Conservation (phyloP, 2,329 filamentous ascomycete species). For the Microdochium paspali region DNA sequence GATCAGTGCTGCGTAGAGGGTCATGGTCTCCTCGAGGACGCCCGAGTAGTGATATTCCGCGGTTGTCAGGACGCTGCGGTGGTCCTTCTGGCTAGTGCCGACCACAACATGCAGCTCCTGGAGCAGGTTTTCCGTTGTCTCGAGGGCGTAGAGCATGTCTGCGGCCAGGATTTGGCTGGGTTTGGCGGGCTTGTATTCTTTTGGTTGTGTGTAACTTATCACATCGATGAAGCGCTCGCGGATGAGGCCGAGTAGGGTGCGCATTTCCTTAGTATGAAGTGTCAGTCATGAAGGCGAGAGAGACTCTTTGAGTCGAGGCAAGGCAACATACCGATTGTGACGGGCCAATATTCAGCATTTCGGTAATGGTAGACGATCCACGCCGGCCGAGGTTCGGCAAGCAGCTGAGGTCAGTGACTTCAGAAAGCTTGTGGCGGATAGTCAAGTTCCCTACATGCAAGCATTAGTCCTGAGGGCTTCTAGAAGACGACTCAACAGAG, state of each 20-base stretch:
- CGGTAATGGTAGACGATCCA: conserved; percentile 26
- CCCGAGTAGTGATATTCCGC: conserved; percentile 2
- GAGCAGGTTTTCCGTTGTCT: conserved; percentile 17
- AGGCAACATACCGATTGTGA: conserved; percentile 38
- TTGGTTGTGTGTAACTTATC: conserved; percentile 35
- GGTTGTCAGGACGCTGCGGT: background rate
- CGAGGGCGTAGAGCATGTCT: conserved; percentile 34
- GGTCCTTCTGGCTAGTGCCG: background rate
- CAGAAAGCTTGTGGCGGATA: conserved; percentile 18
- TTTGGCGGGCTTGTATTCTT: conserved; percentile 38
- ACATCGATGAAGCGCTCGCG: conserved; percentile 43
- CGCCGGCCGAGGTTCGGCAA: conserved; percentile 37
- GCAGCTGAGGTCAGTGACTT: conserved; percentile 41
- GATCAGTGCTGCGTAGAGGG: conserved; percentile 8
- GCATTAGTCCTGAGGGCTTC: background rate
- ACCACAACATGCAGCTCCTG: conserved; percentile 8
- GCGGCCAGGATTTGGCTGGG: conserved; percentile 22
- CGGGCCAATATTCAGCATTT: conserved; percentile 40
- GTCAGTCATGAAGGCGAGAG: background rate
- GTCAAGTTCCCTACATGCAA: background rate
- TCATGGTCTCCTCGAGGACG: conserved; percentile 1
- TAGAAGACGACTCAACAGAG: no score
- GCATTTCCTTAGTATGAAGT: conserved; percentile 28
- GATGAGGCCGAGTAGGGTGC: conserved; percentile 38
- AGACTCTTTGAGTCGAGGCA: no score